A percentile compares a stretch with the other conserved stretches of the same genome.
These are phyloP conservation scores for Sambucus nigra DNA, from an alignment of 129 eudicot genomes.

Conservation along the genomic window DNA sequence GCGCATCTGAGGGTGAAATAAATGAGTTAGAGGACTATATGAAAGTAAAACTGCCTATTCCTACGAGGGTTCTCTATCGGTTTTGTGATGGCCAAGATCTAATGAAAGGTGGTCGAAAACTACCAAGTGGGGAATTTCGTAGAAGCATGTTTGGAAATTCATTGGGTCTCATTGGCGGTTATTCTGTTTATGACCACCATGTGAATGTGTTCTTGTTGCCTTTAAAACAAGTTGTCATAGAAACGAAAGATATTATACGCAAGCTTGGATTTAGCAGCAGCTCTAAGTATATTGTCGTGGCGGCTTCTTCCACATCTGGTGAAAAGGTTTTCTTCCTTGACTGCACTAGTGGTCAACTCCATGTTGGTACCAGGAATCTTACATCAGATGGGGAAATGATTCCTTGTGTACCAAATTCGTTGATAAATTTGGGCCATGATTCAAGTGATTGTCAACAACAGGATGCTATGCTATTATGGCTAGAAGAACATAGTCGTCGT, in stretches of 20 bases:
- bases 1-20: slow-evolving; percentile 71
- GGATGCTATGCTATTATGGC: slow-evolving; percentile 78
- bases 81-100: slow-evolving; percentile 84
- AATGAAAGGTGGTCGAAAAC: no score
- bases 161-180: slow-evolving; percentile 83
- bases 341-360: slow-evolving; percentile 62
- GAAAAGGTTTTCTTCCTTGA: slow-evolving; percentile 65
- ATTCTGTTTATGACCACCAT: slow-evolving; percentile 40
- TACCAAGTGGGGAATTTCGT: slow-evolving; percentile 8
- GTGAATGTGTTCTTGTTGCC: slow-evolving; percentile 72
- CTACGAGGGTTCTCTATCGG: slow-evolving; percentile 68
- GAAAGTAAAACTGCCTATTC: slow-evolving; percentile 62
- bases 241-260: slow-evolving; percentile 26
- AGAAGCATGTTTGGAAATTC: slow-evolving; percentile 13
- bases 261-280: slow-evolving; percentile 17
- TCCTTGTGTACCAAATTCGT: slow-evolving; percentile 71
- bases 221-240: slow-evolving; percentile 22
- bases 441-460: slow-evolving; percentile 27
- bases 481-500: slow-evolving; percentile 76
- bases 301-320: slow-evolving; percentile 36
- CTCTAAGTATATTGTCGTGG: slow-evolving; percentile 39
- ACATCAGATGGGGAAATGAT: slow-evolving; percentile 43
- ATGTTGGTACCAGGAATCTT: slow-evolving; percentile 71
- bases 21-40: slow-evolving; percentile 41
- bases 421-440: slow-evolving; percentile 39